Evolutionary conservation across 768 basidiomycete species (phyloP).

Genomic region (Boletus sensibilis): DNA sequence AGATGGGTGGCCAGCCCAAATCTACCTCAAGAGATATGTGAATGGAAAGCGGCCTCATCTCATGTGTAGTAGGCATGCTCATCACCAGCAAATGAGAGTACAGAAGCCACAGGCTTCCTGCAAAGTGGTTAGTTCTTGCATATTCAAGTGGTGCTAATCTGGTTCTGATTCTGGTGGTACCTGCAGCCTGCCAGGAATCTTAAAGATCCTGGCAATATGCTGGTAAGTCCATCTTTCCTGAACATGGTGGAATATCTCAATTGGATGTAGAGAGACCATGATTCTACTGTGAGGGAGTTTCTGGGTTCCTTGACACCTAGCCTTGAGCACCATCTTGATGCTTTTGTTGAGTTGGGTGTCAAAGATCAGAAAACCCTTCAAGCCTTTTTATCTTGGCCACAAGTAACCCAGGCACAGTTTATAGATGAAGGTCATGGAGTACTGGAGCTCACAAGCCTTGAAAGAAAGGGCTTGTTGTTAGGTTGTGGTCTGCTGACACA

Average conservation of each 20-base stretch:
- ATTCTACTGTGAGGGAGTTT: conserved; percentile 11
- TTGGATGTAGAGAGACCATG: background rate
- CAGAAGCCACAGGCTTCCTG: background rate
- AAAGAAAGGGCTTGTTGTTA: conserved; percentile 18
- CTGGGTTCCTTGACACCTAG: conserved; percentile 21
- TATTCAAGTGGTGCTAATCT: background rate
- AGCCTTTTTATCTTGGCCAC: conserved; percentile 27
- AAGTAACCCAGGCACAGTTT: conserved; percentile 12
- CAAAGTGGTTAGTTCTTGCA: background rate
- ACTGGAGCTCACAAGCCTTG: conserved; percentile 23
- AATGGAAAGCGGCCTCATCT: conserved; percentile 6
- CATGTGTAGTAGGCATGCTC: background rate
- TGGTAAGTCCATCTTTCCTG: conserved; percentile 7
- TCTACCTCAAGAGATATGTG: conserved; percentile 23
- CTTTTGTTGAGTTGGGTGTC: conserved; percentile 24
- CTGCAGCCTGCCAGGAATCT: background rate
- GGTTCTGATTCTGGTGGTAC: background rate
- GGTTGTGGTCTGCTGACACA: conserved; percentile 7
- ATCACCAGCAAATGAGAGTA: accelerated
- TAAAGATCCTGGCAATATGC: background rate
- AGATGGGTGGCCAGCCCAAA: conserved; percentile 17
- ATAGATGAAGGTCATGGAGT: conserved; percentile 10
- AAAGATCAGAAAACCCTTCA: conserved; percentile 20
- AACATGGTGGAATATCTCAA: background rate
- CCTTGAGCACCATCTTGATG: conserved; percentile 20